A percentile compares a stretch with the other conserved stretches of the same genome.
phyloP scores from a whole-genome alignment of 495 filamentous ascomycete species.

The Niebla homalea region DNA sequence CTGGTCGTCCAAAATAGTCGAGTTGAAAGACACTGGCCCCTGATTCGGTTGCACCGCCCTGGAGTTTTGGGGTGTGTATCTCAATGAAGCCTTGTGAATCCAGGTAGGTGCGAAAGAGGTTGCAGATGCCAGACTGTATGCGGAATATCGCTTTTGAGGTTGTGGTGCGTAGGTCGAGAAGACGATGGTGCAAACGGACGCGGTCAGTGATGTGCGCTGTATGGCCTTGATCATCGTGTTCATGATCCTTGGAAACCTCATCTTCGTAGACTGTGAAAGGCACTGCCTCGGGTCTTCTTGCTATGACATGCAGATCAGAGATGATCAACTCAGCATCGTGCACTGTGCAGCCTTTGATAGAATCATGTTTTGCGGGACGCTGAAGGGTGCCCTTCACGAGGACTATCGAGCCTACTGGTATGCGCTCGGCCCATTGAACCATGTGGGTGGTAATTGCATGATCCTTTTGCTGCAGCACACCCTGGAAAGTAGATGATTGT shows the following conservation, averaged over 20 bases:
- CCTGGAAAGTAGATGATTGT: slow-evolving; percentile 66
- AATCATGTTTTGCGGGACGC: slow-evolving; percentile 33
- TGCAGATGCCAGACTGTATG: slow-evolving; percentile 55
- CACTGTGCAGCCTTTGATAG: slow-evolving; percentile 41
- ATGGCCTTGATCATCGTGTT: slow-evolving; percentile 31
- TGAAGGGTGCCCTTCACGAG: slow-evolving; percentile 52
- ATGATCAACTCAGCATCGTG: slow-evolving; percentile 42
- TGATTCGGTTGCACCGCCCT: slow-evolving; percentile 79
- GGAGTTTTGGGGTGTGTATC: slow-evolving; percentile 79
- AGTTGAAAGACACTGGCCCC: slow-evolving; percentile 84
- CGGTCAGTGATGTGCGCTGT: slow-evolving; percentile 49
- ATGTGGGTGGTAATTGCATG: slow-evolving; percentile 42
- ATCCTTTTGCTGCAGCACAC: slow-evolving; percentile 44
- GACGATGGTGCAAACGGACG: slow-evolving; percentile 67
- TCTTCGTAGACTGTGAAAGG: slow-evolving; percentile 54
- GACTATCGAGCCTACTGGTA: slow-evolving; percentile 55
- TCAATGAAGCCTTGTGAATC: slow-evolving; percentile 64
- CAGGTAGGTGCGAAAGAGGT: slow-evolving; percentile 65
- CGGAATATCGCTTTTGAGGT: slow-evolving; percentile 83
- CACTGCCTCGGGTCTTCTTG: slow-evolving; percentile 40
- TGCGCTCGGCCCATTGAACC: slow-evolving; percentile 55
- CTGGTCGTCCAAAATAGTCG: slow-evolving; percentile 70
- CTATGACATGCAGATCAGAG: slow-evolving; percentile 40
- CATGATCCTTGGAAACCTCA: slow-evolving; percentile 30
- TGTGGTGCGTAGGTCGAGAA: slow-evolving; percentile 75